phyloP scores from a whole-genome alignment of 2,329 filamentous ascomycete species.

The Aspergillaceae sp. region DNA sequence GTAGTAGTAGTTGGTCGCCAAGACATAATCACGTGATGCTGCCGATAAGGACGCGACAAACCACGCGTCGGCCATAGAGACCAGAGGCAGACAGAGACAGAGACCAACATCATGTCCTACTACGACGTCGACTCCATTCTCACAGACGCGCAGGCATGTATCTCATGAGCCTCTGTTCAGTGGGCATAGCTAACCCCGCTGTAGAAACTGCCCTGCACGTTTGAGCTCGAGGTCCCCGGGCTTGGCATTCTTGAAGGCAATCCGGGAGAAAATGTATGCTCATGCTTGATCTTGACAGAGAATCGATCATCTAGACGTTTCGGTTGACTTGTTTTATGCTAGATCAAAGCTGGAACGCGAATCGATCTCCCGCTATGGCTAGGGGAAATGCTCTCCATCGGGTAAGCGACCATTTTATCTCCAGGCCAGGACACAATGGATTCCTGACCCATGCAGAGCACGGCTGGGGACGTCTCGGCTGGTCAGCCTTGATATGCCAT shows the following conservation, averaged over 20 bases:
- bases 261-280: slow-evolving; percentile 49
- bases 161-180: background rate
- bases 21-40: too few relatives aligned
- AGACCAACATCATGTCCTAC: slow-evolving; percentile 30
- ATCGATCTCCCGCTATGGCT: slow-evolving; percentile 88
- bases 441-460: slow-evolving; percentile 18
- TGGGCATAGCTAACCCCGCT: background rate
- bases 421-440: too few relatives aligned
- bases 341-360: slow-evolving; percentile 71
- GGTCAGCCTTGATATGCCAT: slow-evolving; percentile 72
- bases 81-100: background rate
- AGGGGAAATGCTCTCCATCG: slow-evolving; percentile 68
- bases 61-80: background rate
- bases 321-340: background rate
- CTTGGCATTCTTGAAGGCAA: slow-evolving; percentile 87
- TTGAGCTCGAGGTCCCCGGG: slow-evolving; percentile 79
- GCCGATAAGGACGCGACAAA: too few relatives aligned
- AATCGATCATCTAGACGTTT: background rate
- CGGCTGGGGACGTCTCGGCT: slow-evolving; percentile 47
- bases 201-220: slow-evolving; percentile 91
- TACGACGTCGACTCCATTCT: slow-evolving; percentile 42
- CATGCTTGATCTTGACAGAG: background rate
- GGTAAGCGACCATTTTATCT: slow-evolving; percentile 26
- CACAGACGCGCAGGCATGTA: slow-evolving; percentile 36
- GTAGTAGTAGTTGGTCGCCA: too few relatives aligned